Conservation (phyloP, 139 green algal species). For the Volvox africanus region DNA sequence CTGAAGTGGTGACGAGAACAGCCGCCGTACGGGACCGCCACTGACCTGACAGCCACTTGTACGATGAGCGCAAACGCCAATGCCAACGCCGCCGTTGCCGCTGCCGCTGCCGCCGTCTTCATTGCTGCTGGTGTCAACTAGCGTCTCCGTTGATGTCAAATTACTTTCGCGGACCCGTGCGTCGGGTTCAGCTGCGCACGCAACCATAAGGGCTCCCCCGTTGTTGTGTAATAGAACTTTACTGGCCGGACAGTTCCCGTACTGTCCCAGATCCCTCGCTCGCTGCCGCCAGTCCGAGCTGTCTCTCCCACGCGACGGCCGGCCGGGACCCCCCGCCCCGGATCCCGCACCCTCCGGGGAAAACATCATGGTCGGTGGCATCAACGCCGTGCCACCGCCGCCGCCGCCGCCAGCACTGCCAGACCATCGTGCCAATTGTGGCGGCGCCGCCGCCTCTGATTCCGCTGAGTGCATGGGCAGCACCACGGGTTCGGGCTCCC, state of each 20-base stretch:
- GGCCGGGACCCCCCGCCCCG: too few relatives aligned
- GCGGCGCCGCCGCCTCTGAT: too few relatives aligned
- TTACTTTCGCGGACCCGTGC: neutral
- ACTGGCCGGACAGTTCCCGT: too few relatives aligned
- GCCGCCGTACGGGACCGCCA: neutral
- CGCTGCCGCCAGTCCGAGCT: too few relatives aligned
- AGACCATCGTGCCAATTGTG: too few relatives aligned
- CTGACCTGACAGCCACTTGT: neutral
- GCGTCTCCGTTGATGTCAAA: neutral
- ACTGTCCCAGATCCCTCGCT: too few relatives aligned
- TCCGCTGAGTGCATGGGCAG: neutral
- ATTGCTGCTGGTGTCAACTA: neutral
- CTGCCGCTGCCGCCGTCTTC: neutral
- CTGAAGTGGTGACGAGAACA: neutral
- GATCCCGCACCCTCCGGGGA: neutral
- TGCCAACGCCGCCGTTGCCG: neutral
- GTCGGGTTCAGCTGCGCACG: neutral
- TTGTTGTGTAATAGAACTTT: too few relatives aligned
- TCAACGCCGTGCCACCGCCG: too few relatives aligned
- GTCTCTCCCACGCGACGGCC: too few relatives aligned
- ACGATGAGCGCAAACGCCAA: neutral
- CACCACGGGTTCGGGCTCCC: neutral
- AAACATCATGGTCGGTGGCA: neutral
- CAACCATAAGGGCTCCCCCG: neutral
- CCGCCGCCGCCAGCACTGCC: neutral